These are phyloP conservation scores for Hebeloma cylindrosporum DNA, from an alignment of 768 basidiomycete genomes.

Conservation along the genomic window DNA sequence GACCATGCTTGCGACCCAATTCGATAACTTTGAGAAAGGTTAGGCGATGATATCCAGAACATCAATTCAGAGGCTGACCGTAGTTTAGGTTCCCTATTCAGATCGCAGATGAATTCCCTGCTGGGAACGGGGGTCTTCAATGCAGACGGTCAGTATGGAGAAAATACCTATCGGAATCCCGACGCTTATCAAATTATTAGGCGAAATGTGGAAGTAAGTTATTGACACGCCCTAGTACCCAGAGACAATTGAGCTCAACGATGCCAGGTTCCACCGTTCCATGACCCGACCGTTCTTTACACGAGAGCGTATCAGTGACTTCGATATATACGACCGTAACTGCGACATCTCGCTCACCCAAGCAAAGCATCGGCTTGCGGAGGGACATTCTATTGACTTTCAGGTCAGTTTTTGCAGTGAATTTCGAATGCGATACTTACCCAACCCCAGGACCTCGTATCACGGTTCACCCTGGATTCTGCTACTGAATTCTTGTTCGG, in stretches of 20 bases:
- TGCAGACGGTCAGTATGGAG: slow-evolving; percentile 45
- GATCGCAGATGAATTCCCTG: slow-evolving; percentile 33
- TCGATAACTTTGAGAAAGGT: slow-evolving; percentile 48
- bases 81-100: slow-evolving; percentile 25
- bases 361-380: slow-evolving; percentile 41
- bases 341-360: slow-evolving; percentile 43
- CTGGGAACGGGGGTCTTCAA: slow-evolving; percentile 64
- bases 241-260: not conserved
- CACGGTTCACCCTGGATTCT: slow-evolving; percentile 61
- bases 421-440: slow-evolving; percentile 43
- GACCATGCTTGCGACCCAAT: slow-evolving; percentile 50
- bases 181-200: slow-evolving; percentile 26
- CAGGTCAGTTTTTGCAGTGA: slow-evolving; percentile 38
- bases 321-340: slow-evolving; percentile 58
- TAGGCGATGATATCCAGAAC: not conserved
- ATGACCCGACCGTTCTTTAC: slow-evolving; percentile 72
- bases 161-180: not conserved
- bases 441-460: slow-evolving; percentile 37
- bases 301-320: slow-evolving; percentile 56
- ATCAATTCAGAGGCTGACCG: not conserved
- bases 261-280: slow-evolving; percentile 50
- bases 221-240: not conserved
- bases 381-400: slow-evolving; percentile 54
- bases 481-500: slow-evolving; percentile 64
- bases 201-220: slow-evolving; percentile 64